These are phyloP conservation scores for Cordia subcordata DNA, from an alignment of 257 asterid genomes.

Conservation along the genomic window DNA sequence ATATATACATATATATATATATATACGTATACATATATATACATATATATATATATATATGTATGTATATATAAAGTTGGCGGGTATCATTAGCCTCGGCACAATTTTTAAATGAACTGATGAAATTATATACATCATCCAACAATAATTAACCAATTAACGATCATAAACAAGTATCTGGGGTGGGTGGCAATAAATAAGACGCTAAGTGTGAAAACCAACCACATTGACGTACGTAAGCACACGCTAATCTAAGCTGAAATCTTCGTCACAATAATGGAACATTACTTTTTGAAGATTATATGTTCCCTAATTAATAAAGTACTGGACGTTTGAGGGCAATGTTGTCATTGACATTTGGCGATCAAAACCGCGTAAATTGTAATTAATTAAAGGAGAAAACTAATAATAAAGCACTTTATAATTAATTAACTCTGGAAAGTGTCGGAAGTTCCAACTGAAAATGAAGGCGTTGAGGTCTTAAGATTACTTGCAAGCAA, in stretches of 20 bases:
- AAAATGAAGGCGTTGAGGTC: constrained; percentile 1
- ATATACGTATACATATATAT: too few relatives aligned
- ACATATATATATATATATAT: too few relatives aligned
- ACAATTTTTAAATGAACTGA: too few relatives aligned
- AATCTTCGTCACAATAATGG: neutral
- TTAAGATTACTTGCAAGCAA: constrained; percentile 19
- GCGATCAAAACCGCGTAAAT: constrained; percentile 13
- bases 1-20: too few relatives aligned
- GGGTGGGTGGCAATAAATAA: neutral
- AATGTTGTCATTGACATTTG: constrained; percentile 1
- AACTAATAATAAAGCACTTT: neutral
- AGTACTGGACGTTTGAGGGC: neutral
- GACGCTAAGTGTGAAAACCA: too few relatives aligned
- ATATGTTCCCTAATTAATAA: neutral
- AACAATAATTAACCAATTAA: too few relatives aligned
- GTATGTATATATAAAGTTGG: too few relatives aligned
- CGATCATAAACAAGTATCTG: too few relatives aligned
- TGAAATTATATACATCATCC: too few relatives aligned
- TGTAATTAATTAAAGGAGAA: neutral
- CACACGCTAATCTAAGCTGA: neutral
- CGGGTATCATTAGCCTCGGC: too few relatives aligned
- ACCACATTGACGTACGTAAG: neutral
- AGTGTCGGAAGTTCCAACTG: neutral
- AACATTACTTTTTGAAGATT: neutral
- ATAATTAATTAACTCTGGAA: neutral